These are phyloP conservation scores for Boletus subcaerulescens DNA, from an alignment of 768 basidiomycete species.

Conservation along the genomic window DNA sequence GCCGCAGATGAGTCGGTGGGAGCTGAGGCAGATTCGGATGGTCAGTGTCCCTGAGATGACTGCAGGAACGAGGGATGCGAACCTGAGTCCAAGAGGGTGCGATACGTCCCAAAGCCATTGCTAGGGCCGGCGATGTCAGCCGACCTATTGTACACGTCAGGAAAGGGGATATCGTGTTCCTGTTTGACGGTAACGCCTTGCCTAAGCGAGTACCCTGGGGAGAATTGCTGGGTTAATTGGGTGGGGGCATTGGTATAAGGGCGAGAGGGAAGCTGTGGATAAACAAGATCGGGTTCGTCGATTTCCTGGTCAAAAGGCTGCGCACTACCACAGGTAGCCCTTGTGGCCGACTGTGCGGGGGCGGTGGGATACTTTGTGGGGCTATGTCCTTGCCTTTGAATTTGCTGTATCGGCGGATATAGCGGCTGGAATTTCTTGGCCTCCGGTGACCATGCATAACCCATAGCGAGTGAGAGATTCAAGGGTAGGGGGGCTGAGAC, in stretches of 20 bases:
- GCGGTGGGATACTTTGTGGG: slow-evolving; percentile 17
- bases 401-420: slow-evolving; percentile 33
- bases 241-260: slow-evolving; percentile 22
- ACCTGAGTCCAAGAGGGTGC: slow-evolving; percentile 29
- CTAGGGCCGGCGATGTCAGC: slow-evolving; percentile 24
- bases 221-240: slow-evolving; percentile 19
- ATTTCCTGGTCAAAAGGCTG: slow-evolving; percentile 27
- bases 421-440: slow-evolving; percentile 36
- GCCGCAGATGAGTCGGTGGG: slow-evolving; percentile 18
- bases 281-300: slow-evolving; percentile 25
- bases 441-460: slow-evolving; percentile 31
- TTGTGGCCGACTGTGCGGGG: slow-evolving; percentile 10
- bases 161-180: slow-evolving; percentile 25
- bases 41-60: slow-evolving; percentile 2
- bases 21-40: slow-evolving; percentile 7
- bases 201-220: slow-evolving; percentile 22
- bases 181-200: slow-evolving; percentile 26
- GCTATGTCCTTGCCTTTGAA: slow-evolving; percentile 25
- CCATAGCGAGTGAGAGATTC: slow-evolving; percentile 32
- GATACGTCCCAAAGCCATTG: slow-evolving; percentile 20
- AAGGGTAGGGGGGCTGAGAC: slow-evolving; percentile 32
- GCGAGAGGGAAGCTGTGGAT: slow-evolving; percentile 22
- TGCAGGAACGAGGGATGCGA: slow-evolving; percentile 10
- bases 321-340: slow-evolving; percentile 10
- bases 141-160: slow-evolving; percentile 25